Base-by-base conservation (phyloP, 1,284 basidiomycete species). In the Coniferiporia sulphurascens region DNA sequence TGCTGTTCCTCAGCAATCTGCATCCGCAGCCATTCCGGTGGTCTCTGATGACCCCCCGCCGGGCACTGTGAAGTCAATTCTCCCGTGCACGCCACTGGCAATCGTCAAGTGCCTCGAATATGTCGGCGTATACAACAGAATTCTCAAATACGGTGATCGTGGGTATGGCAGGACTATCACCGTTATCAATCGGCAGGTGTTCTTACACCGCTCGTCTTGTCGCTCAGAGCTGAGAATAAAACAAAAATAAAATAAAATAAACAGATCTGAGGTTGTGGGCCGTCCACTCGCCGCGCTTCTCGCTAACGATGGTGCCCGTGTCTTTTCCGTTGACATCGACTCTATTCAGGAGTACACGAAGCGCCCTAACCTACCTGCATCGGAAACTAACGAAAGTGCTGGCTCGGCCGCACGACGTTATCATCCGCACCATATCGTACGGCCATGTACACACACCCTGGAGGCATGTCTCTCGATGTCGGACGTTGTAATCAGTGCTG, bases 41-140 rank as follows among this genome's bases (percentile, higher is more conserved):
- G 77, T 79, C 32, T 78, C 78, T 36, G 88, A 90, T 62, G 72
- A 79, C 19, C 86, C 89, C 2, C 93, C 94, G 1, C 73, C 84
- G 0, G 92, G 92, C 13, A 88, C 85, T 62, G 90, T 93, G 68
- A 96, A 96, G 73, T 95, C 93, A 13, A 95, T 99, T 70, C 83
- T 99, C 38, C 96, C 96, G 0, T 99, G 96, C 73, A 99, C 96
- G 1, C 95, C 96, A 0, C 83, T 99, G 22, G 96, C 94, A 1
- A 91, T 98, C 69, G 95, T 96, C 65, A 99, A 99, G 76, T 93
- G 87, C 63, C 80, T 99, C 34, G 96, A 99, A 71, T 81, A 88
- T 65, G 79, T 91, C 48, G 91, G 94, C 12, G 93, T 98, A 13
- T 99, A 99, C 78, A 98, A 98, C 74, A 86, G 75, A 65, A 81